Percentiles rank a stretch among this genome's conserved stretches.
Conservation (phyloP, 1,139 yeast genomes). For the Lodderomyces beijingensis region DNA sequence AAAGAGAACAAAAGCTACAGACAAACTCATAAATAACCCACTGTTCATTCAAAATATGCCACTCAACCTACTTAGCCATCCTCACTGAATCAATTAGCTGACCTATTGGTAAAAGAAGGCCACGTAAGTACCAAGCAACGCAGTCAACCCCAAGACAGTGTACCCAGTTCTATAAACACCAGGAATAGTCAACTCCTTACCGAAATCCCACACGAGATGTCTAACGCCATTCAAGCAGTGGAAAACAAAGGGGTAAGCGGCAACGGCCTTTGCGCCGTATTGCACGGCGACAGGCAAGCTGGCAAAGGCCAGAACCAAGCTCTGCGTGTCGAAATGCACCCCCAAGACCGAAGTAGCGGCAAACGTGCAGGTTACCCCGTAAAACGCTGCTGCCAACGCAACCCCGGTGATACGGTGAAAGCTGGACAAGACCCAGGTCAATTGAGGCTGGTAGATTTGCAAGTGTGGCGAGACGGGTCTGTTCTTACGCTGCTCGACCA, state of each 20-base stretch:
- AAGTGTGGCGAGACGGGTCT: slow-evolving; percentile 94
- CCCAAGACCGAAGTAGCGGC: slow-evolving; percentile 69
- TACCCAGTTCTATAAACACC: slow-evolving; percentile 95
- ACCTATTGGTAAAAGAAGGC: slow-evolving; percentile 30
- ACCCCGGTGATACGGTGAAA: slow-evolving; percentile 90
- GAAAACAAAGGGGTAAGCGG: slow-evolving; percentile 82
- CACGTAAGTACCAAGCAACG: slow-evolving; percentile 58
- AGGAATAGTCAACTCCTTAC: slow-evolving; percentile 68
- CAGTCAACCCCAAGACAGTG: slow-evolving; percentile 69
- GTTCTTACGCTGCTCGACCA: slow-evolving; percentile 76
- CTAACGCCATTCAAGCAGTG: slow-evolving; percentile 85
- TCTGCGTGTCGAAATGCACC: slow-evolving; percentile 57
- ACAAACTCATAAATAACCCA: too few relatives aligned
- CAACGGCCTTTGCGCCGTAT: slow-evolving; percentile 59
- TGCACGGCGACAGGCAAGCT: slow-evolving; percentile 61
- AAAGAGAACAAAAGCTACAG: too few relatives aligned
- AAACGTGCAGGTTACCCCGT: slow-evolving; percentile 70
- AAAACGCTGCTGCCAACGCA: slow-evolving; percentile 71
- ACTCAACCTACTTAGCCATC: too few relatives aligned
- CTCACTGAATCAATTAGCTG: too few relatives aligned
- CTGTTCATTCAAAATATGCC: too few relatives aligned
- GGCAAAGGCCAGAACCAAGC: slow-evolving; percentile 52
- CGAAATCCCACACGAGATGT: slow-evolving; percentile 90
- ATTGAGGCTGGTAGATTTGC: slow-evolving; percentile 83
- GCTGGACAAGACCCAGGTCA: slow-evolving; percentile 76